phyloP scores from a whole-genome alignment of 495 filamentous ascomycete species.

The Tirmania nivea region DNA sequence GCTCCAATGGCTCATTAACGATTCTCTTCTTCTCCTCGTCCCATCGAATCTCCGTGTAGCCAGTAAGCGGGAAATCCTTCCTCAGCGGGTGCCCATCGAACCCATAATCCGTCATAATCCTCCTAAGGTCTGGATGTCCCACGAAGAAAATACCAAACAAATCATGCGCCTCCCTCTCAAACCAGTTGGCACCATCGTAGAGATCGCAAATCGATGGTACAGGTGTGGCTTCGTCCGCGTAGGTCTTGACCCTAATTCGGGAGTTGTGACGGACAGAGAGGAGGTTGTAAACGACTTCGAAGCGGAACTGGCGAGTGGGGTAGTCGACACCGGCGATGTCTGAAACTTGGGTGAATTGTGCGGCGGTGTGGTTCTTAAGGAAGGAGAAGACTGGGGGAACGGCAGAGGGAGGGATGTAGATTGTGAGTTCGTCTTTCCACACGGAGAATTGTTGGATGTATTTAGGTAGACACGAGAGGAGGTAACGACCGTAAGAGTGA shows the following conservation, averaged over 20 bases:
- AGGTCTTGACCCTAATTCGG: conserved; percentile 94
- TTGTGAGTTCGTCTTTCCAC: conserved; percentile 95
- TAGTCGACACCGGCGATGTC: conserved; percentile 91
- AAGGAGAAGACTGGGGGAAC: conserved; percentile 82
- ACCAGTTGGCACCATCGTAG: conserved; percentile 96
- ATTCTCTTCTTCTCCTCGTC: conserved; percentile 99
- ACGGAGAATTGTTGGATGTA: conserved; percentile 98
- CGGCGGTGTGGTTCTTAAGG: conserved; percentile 86
- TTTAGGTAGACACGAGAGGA: conserved; percentile 90
- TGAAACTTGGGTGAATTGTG: conserved; percentile 83
- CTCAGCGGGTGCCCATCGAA: conserved; percentile 94
- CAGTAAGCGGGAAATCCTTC: conserved; percentile 96
- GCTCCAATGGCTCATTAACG: conserved; percentile 83
- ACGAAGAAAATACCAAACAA: conserved; percentile 94
- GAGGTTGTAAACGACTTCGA: conserved; percentile 96
- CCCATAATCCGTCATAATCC: conserved; percentile 99
- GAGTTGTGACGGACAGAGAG: conserved; percentile 90
- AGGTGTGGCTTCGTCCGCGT: conserved; percentile 88
- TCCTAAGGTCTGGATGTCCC: conserved; percentile 82
- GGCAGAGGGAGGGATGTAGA: conserved; percentile 74
- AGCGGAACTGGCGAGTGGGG: conserved; percentile 78
- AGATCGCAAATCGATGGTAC: conserved; percentile 70
- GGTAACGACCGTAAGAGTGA: conserved; percentile 86
- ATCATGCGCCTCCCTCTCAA: conserved; percentile 94
- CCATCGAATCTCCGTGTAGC: conserved; percentile 94